These are phyloP conservation scores for Pseudofabraea citricarpa DNA, from an alignment of 2,329 filamentous ascomycete genomes.

Conservation along the genomic window DNA sequence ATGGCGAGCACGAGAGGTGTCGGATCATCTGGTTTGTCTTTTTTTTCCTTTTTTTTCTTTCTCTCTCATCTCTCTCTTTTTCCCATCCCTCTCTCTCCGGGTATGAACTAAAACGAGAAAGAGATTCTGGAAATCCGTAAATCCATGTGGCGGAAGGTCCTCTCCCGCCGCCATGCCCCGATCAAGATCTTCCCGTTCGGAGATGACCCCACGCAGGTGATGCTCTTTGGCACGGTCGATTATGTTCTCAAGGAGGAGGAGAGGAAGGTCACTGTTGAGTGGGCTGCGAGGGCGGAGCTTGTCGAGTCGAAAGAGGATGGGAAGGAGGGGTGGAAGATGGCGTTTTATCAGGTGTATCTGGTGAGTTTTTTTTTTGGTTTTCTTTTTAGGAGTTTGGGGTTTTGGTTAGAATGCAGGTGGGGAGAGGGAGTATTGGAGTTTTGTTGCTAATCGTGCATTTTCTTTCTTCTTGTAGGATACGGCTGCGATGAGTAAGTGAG, in stretches of 20 bases:
- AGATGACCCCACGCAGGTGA: background rate
- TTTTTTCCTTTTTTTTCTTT: background rate
- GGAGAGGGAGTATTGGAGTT: no score
- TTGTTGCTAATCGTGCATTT: no score
- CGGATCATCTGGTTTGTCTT: conserved; percentile 37
- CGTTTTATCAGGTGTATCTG: conserved; percentile 25
- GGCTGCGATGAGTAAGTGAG: no score
- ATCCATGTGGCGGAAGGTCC: background rate
- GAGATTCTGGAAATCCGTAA: background rate
- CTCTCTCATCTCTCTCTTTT: background rate
- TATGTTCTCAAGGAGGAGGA: background rate
- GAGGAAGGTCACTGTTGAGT: conserved; percentile 11
- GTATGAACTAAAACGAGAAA: background rate
- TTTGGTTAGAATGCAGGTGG: no score
- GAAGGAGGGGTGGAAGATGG: conserved; percentile 23
- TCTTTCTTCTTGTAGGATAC: no score
- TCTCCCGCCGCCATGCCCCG: background rate
- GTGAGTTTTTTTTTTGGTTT: conserved; percentile 14
- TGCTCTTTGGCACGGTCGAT: background rate
- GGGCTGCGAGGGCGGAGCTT: conserved; percentile 21
- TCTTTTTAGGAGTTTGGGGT: no score
- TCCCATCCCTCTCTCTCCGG: background rate
- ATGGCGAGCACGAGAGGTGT: conserved; percentile 44
- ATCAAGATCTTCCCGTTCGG: background rate
- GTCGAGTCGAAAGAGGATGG: conserved; percentile 18